Conservation (phyloP, 345 rosid species). For the Hibiscus syriacus region DNA sequence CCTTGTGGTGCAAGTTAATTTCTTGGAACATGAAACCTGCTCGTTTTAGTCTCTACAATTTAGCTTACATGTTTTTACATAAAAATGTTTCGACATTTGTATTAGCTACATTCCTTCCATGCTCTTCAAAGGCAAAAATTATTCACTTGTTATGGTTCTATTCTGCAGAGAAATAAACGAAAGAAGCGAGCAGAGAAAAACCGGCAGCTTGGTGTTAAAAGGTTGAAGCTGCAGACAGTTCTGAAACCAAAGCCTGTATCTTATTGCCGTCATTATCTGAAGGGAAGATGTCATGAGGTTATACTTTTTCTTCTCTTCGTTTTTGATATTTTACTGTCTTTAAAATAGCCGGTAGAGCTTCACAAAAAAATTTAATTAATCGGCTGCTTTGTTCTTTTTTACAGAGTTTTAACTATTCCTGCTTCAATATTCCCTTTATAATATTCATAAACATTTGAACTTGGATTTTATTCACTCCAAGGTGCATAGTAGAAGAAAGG, state of each 20-base stretch:
- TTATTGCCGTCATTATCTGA: slow-evolving; percentile 66
- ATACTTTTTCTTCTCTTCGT: slow-evolving; percentile 3
- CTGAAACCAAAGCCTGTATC: slow-evolving; percentile 47
- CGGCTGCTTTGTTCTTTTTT: background rate
- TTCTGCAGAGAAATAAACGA: slow-evolving; percentile 51
- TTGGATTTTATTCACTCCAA: background rate
- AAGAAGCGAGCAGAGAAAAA: slow-evolving; percentile 72
- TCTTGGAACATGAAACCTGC: background rate
- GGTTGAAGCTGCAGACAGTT: slow-evolving; percentile 62
- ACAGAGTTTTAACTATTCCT: background rate
- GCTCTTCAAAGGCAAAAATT: slow-evolving; percentile 4
- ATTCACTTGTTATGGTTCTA: slow-evolving; percentile 10
- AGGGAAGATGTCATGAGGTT: slow-evolving; percentile 83
- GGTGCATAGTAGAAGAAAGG: background rate
- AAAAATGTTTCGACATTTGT: background rate
- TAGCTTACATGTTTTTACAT: slow-evolving; percentile 3
- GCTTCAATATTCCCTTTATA: background rate
- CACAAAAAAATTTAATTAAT: background rate
- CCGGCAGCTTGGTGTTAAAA: slow-evolving; percentile 68
- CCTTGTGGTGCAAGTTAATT: background rate
- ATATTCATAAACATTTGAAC: background rate
- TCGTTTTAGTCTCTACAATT: background rate
- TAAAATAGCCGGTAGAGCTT: background rate
- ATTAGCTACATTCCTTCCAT: background rate
- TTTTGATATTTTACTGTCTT: slow-evolving; percentile 3